Evolutionary conservation across 2,329 filamentous ascomycete species (phyloP), one percentile per base, ranked within the genome.

Genomic region (Aspergillus sp.): DNA sequence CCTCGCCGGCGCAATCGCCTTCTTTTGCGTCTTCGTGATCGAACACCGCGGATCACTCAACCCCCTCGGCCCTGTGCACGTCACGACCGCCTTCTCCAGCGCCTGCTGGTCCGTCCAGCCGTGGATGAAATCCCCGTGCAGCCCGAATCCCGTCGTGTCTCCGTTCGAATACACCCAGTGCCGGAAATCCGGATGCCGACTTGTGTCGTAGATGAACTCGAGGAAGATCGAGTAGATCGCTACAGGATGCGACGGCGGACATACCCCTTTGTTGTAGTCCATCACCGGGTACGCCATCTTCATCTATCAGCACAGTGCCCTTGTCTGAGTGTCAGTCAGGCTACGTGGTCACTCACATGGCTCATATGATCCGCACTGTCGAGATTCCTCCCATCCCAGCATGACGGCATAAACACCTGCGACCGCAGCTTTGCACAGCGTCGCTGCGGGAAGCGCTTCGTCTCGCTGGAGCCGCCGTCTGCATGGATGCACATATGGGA

Each of bases 361-460:
- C 64, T 65, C 32, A 60, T 63, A 54, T 72, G 69, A 49, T 71
- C 61, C 3, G 59, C 17, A 14, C 63, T 65, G 45, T 70, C 68
- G 1, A 70, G 55, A 47, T 69, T 65, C 35, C 61, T 58, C 9
- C 69, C 69, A 56, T 72, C 66, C 69, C 69, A 72, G 55, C 70
- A 73, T 13, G 68, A 69, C 4, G 69, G 70, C 45, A 73, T 68
- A 55, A 70, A 72, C 17, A 71, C 62, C 47, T 72, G 67, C 19
- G 66, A 64, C 43, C 70, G 64, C 43, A 72, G 57, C 16, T 50
- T 52, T 19, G 51, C 43, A 38, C 60, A 63, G 9, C 52, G 26
- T 26, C 56, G 78, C 65, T 85, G 79, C 24, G 89, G 89, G 67
- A 94, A 87, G n/a, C 82, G 69, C n/a, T 73, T 71, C 2, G 74